Conservation (phyloP, 768 basidiomycete genomes). For the Mycena vulgaris region DNA sequence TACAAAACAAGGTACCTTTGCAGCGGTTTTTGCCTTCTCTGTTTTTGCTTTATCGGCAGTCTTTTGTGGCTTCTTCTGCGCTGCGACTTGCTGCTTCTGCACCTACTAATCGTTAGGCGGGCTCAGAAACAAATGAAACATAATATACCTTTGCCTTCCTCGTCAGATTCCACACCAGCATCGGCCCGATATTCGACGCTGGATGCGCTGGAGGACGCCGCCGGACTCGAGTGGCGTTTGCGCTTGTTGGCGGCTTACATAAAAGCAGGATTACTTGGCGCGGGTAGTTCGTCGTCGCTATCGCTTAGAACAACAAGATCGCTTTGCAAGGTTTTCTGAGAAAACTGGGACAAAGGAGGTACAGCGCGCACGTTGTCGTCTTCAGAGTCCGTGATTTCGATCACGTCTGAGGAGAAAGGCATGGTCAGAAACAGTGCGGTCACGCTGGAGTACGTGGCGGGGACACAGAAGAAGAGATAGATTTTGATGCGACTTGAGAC, state of each 20-base stretch:
- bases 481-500: no score
- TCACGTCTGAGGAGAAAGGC: not conserved
- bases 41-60: no score
- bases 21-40: no score
- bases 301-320: not conserved
- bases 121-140: not conserved
- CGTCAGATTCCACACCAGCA: no score
- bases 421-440: no score
- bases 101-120: not conserved
- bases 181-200: no score
- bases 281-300: slow-evolving; percentile 29
- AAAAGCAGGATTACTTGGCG: slow-evolving; percentile 6
- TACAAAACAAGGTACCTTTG: no score
- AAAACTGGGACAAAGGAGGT: slow-evolving; percentile 8
- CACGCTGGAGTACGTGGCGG: no score
- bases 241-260: not conserved
- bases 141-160: no score
- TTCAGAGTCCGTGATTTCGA: slow-evolving; percentile 30
- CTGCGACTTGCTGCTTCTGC: slow-evolving; percentile 19
- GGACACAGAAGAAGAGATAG: no score
- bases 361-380: slow-evolving; percentile 17
- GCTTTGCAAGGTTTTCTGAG: not conserved
- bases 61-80: slow-evolving; percentile 23
- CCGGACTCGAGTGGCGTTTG: not conserved
- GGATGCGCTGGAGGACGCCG: not conserved